phyloP scores from a whole-genome alignment of 2,329 filamentous ascomycete genomes.

The Calycina herbarum region DNA sequence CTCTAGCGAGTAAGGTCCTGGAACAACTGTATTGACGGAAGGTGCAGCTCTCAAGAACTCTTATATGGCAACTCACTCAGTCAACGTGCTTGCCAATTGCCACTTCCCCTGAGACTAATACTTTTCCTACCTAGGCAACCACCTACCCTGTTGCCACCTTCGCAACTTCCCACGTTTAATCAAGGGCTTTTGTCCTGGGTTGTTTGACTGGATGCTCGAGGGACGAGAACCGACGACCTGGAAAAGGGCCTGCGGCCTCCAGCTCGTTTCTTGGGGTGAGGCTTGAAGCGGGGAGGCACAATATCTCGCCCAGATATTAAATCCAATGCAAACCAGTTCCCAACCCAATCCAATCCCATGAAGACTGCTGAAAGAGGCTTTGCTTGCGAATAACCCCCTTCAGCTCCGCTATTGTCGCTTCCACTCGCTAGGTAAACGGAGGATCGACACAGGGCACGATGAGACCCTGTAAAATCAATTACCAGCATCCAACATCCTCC shows the following conservation, averaged over 20 bases:
- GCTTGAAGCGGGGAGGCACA: no score
- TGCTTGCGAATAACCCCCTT: not conserved
- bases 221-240: no score
- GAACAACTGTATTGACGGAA: not conserved
- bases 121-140: no score
- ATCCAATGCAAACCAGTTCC: not conserved
- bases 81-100: no score
- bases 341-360: not conserved
- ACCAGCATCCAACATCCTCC: not conserved
- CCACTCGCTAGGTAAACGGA: not conserved
- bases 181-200: no score
- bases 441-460: conserved; percentile 1
- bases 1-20: not conserved
- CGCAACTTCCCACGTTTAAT: no score
- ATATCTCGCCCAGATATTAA: not conserved
- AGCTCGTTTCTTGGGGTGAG: no score
- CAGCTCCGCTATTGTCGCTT: not conserved
- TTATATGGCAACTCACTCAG: no score
- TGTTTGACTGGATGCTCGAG: no score
- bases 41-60: not conserved
- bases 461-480: not conserved
- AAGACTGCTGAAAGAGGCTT: not conserved
- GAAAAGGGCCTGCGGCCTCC: no score
- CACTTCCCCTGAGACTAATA: no score
- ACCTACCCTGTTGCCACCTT: no score